A percentile compares a stretch with the other conserved stretches of the same genome.
These are phyloP conservation scores for Pseudogymnoascus sp. DNA, from an alignment of 2,329 filamentous ascomycete genomes.

Conservation along the genomic window DNA sequence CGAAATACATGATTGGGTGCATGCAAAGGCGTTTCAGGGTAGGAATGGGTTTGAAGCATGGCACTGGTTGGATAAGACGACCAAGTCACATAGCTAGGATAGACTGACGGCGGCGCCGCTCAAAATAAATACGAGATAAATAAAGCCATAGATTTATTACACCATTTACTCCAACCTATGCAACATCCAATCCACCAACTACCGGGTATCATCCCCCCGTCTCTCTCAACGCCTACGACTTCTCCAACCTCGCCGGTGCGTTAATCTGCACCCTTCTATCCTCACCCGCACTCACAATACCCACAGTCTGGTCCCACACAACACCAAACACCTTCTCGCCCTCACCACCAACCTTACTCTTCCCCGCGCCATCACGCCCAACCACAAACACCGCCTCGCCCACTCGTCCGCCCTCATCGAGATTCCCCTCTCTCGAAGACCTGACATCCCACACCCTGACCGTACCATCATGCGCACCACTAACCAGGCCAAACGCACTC, in stretches of 20 bases:
- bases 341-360: constrained; percentile 61
- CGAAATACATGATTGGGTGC: neutral
- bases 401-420: constrained; percentile 52
- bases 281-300: constrained; percentile 85
- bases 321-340: constrained; percentile 87
- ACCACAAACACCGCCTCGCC: constrained; percentile 69
- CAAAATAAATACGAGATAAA: constrained; percentile 3
- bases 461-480: constrained; percentile 84
- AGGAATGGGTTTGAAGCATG: neutral
- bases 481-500: constrained; percentile 76
- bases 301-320: constrained; percentile 74
- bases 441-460: constrained; percentile 91
- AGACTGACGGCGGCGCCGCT: neutral
- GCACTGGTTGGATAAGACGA: neutral
- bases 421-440: constrained; percentile 49
- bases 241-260: constrained; percentile 35
- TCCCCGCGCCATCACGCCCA: constrained; percentile 50
- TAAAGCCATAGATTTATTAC: neutral
- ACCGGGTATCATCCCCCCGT: constrained; percentile 1
- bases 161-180: constrained; percentile 7
- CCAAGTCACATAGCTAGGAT: constrained; percentile 5
- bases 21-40: neutral
- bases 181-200: neutral
- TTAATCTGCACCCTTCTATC: constrained; percentile 95
- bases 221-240: constrained; percentile 3